Percentiles rank a stretch among this genome's conserved stretches.
Conservation (phyloP, 768 basidiomycete genomes). For the Boletellus ananas region DNA sequence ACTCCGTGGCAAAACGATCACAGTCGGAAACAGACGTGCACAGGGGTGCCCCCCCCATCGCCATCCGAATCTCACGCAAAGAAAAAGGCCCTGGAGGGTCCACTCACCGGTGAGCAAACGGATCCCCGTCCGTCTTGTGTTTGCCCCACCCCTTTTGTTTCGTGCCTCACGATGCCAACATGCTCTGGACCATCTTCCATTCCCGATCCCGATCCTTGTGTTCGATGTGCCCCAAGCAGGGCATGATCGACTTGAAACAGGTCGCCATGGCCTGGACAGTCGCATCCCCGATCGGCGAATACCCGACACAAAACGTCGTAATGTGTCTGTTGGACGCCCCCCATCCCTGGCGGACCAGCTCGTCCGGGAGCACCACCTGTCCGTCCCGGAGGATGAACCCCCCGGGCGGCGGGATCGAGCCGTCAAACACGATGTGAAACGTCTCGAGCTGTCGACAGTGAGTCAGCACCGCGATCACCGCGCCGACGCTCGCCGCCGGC, state of each 20-base stretch:
- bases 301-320: slow-evolving; percentile 12
- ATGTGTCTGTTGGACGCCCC: slow-evolving; percentile 9
- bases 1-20: too few species aligned
- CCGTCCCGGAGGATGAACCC: background rate
- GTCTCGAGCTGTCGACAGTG: slow-evolving; percentile 11
- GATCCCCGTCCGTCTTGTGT: too few species aligned
- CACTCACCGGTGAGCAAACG: too few species aligned
- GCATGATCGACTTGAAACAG: slow-evolving; percentile 15
- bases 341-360: background rate
- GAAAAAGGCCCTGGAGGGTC: too few species aligned
- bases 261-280: slow-evolving; percentile 1
- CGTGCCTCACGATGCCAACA: background rate
- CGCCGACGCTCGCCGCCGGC: slow-evolving; percentile 9
- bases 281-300: slow-evolving; percentile 13
- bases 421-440: slow-evolving; percentile 20
- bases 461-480: slow-evolving; percentile 13
- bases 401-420: background rate
- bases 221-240: slow-evolving; percentile 6
- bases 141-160: too few species aligned
- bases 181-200: slow-evolving; percentile 10
- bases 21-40: too few species aligned
- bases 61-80: too few species aligned
- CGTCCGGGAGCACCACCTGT: background rate
- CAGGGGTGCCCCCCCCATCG: too few species aligned
- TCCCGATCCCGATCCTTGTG: background rate